phyloP scores from a whole-genome alignment of 345 rosid species.

The Sapria himalayana region DNA sequence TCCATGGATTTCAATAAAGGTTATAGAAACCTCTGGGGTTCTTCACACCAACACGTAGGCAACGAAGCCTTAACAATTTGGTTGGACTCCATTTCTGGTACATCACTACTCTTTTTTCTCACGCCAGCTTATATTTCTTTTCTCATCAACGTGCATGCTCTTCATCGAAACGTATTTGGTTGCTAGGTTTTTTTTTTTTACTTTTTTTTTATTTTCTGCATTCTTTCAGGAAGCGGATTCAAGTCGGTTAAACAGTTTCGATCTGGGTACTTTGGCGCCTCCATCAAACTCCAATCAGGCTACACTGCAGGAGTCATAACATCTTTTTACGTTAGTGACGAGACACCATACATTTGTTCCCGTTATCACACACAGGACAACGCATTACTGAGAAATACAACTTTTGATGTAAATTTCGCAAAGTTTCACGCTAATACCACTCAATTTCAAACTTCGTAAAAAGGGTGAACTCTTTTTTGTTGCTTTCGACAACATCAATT shows the following conservation, averaged over 20 bases:
- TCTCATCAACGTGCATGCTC: not conserved
- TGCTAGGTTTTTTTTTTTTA: slow-evolving; percentile 1
- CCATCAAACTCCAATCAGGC: slow-evolving; percentile 73
- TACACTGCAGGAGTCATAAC: slow-evolving; percentile 95
- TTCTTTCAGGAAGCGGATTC: slow-evolving; percentile 96
- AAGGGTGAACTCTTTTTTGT: too few relatives aligned
- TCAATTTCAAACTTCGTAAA: too few relatives aligned
- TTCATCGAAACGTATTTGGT: slow-evolving; percentile 4
- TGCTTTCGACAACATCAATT: too few relatives aligned
- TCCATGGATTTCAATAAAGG: slow-evolving; percentile 48
- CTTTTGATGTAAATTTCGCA: too few relatives aligned
- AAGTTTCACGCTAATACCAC: too few relatives aligned
- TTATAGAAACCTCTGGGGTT: slow-evolving; percentile 84
- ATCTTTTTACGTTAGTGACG: slow-evolving; percentile 66
- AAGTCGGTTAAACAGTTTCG: slow-evolving; percentile 71
- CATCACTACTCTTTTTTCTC: not conserved
- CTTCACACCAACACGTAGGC: slow-evolving; percentile 48
- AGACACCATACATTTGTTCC: too few relatives aligned
- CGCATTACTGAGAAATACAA: too few relatives aligned
- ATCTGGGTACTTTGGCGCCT: slow-evolving; percentile 83
- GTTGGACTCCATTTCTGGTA: slow-evolving; percentile 80
- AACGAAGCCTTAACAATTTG: slow-evolving; percentile 56
- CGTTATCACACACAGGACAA: too few relatives aligned
- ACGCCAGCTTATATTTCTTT: not conserved
- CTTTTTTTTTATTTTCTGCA: slow-evolving; percentile 5